These are phyloP conservation scores for Schizosaccharomyces japonicus DNA, from an alignment of 805 yeast genomes.

Conservation along the genomic window DNA sequence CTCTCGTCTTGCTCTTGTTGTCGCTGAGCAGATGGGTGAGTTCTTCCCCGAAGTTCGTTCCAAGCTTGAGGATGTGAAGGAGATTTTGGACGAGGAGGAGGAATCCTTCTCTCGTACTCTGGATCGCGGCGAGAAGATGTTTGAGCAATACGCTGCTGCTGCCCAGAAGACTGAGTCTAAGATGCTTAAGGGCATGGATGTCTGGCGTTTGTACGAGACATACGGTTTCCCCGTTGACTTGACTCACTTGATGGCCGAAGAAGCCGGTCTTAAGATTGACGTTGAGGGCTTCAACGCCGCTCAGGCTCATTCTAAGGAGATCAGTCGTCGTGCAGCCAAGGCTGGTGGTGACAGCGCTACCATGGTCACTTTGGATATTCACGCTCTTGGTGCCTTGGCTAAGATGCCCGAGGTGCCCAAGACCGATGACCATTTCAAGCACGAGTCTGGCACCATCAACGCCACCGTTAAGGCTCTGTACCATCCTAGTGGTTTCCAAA, in stretches of 20 bases:
- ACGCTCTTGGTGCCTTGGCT: conserved; percentile 53
- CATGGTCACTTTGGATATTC: conserved; percentile 70
- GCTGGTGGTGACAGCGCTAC: conserved; percentile 27
- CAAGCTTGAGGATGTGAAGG: conserved; percentile 52
- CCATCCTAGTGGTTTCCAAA: conserved; percentile 38
- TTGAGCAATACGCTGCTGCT: conserved; percentile 82
- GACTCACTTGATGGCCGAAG: conserved; percentile 96
- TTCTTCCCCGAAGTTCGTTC: conserved; percentile 77
- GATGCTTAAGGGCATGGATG: conserved; percentile 74
- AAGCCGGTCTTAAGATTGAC: conserved; percentile 77
- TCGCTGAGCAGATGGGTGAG: conserved; percentile 63
- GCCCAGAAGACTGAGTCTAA: conserved; percentile 36
- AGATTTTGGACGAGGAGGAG: conserved; percentile 89
- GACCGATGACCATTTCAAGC: conserved; percentile 67
- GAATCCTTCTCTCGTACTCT: conserved; percentile 81
- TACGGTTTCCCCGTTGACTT: conserved; percentile 98
- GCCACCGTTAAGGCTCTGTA: conserved; percentile 43
- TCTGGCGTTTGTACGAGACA: conserved; percentile 95
- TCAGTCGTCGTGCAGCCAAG: conserved; percentile 70
- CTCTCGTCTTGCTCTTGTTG: conserved; percentile 74
- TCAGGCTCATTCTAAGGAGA: conserved; percentile 69
- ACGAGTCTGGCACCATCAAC: conserved; percentile 39
- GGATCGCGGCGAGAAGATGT: conserved; percentile 92
- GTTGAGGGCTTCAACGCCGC: conserved; percentile 84
- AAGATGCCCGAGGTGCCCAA: conserved; percentile 34